phyloP scores from a whole-genome alignment of 148 eudicot genomes.

The Vaccinium macrocarpon region DNA sequence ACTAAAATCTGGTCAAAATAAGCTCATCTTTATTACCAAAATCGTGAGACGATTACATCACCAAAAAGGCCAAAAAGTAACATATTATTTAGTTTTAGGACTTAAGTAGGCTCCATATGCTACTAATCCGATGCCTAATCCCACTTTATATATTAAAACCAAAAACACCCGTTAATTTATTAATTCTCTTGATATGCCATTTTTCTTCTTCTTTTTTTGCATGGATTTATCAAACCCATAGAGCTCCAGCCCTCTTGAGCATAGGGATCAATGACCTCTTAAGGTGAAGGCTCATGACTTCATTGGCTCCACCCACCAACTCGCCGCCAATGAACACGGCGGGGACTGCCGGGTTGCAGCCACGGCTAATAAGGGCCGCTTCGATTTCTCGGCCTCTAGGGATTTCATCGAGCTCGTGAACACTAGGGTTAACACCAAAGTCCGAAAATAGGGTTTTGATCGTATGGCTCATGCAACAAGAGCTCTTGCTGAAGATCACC shows the following conservation, averaged over 20 bases:
- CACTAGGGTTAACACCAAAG: constrained; percentile 33
- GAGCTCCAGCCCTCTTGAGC: constrained; percentile 43
- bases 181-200: neutral
- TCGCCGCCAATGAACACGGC: constrained; percentile 40
- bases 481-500: constrained; percentile 45
- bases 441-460: constrained; percentile 32
- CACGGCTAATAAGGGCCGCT: constrained; percentile 27
- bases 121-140: neutral
- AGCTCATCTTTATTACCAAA: neutral
- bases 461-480: constrained; percentile 41
- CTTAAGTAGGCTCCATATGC: neutral
- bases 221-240: constrained; percentile 30
- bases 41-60: neutral
- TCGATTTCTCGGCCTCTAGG: constrained; percentile 28
- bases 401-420: constrained; percentile 33
- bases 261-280: constrained; percentile 31
- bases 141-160: neutral
- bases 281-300: constrained; percentile 35
- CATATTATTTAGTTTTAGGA: constrained; percentile 3
- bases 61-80: neutral
- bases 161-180: neutral
- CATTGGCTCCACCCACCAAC: constrained; percentile 31
- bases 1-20: neutral
- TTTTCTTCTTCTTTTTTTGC: neutral
- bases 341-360: constrained; percentile 31